These are phyloP conservation scores for Phytophthora nicotianae DNA, from an alignment of 352 stramenopile genomes.

Conservation along the genomic window DNA sequence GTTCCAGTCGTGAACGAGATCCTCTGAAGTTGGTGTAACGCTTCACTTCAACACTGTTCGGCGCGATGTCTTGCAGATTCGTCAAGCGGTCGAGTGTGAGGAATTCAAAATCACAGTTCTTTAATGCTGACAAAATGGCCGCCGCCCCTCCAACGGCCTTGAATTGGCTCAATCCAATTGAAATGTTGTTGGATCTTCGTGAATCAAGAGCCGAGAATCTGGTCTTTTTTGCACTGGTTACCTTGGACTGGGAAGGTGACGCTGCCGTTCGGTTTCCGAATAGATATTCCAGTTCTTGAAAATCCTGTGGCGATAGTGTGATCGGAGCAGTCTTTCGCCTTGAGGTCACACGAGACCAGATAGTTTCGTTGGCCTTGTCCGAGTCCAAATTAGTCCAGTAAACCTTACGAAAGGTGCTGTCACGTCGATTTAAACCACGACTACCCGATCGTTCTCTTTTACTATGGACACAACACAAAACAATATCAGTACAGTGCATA, in stretches of 20 bases:
- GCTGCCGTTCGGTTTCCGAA: constrained; percentile 48
- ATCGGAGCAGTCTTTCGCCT: constrained; percentile 73
- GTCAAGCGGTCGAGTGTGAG: constrained; percentile 66
- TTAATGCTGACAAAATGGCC: constrained; percentile 52
- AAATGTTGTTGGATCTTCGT: constrained; percentile 82
- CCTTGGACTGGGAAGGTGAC: constrained; percentile 21
- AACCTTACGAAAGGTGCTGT: constrained; percentile 76
- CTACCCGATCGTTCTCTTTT: constrained; percentile 20
- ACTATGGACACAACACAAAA: constrained; percentile 4
- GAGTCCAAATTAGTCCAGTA: constrained; percentile 80
- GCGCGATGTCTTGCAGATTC: constrained; percentile 71
- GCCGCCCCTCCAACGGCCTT: constrained; percentile 58
- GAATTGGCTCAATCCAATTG: constrained; percentile 79
- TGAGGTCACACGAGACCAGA: constrained; percentile 73
- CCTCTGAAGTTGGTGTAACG: constrained; percentile 75
- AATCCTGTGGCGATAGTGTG: constrained; percentile 70
- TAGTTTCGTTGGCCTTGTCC: constrained; percentile 61
- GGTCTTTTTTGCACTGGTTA: constrained; percentile 35
- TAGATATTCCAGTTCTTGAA: constrained; percentile 57
- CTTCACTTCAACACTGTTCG: constrained; percentile 67
- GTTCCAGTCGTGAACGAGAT: constrained; percentile 51
- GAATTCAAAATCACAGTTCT: constrained; percentile 61
- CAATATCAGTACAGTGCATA: neutral
- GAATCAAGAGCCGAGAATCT: constrained; percentile 71
- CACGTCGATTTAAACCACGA: constrained; percentile 34